phyloP scores from a whole-genome alignment of 495 filamentous ascomycete species.

The Aspergillus indologenus region DNA sequence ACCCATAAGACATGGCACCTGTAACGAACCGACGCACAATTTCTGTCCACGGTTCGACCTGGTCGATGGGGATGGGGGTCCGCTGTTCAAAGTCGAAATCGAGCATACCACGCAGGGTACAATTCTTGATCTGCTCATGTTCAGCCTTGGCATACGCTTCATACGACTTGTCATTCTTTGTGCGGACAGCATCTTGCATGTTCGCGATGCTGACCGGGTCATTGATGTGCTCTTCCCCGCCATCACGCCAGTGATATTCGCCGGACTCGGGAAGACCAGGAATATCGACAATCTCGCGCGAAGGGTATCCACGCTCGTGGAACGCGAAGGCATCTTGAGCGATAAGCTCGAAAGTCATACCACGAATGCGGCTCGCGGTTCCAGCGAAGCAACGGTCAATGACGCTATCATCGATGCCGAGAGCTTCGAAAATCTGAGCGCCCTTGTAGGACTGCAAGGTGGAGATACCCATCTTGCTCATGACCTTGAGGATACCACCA shows the following conservation, averaged over 20 bases:
- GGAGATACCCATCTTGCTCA: slow-evolving; percentile 99
- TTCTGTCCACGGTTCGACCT: slow-evolving; percentile 98
- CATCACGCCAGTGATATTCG: slow-evolving; percentile 99
- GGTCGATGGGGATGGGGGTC: slow-evolving; percentile 87
- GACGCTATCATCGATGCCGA: slow-evolving; percentile 91
- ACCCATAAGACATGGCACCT: slow-evolving; percentile 99
- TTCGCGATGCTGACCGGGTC: slow-evolving; percentile 95
- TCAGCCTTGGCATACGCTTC: slow-evolving; percentile 93
- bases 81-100: slow-evolving; percentile 96
- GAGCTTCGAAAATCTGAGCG: slow-evolving; percentile 98
- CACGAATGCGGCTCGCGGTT: slow-evolving; percentile 92
- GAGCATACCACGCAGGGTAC: slow-evolving; percentile 92
- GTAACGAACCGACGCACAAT: slow-evolving; percentile 97
- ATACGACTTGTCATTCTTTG: slow-evolving; percentile 99
- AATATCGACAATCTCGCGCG: slow-evolving; percentile 72
- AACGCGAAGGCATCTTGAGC: slow-evolving; percentile 95
- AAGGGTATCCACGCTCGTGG: slow-evolving; percentile 93
- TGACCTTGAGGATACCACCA: slow-evolving; percentile 97
- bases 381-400: slow-evolving; percentile 97
- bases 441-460: slow-evolving; percentile 98
- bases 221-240: slow-evolving; percentile 97
- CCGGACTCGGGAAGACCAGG: slow-evolving; percentile 89
- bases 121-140: slow-evolving; percentile 97
- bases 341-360: slow-evolving; percentile 93
- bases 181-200: slow-evolving; percentile 95